Evolutionary conservation across 345 rosid species (phyloP), one percentile per base, ranked within the genome.

Genomic region (Salix udensis): DNA sequence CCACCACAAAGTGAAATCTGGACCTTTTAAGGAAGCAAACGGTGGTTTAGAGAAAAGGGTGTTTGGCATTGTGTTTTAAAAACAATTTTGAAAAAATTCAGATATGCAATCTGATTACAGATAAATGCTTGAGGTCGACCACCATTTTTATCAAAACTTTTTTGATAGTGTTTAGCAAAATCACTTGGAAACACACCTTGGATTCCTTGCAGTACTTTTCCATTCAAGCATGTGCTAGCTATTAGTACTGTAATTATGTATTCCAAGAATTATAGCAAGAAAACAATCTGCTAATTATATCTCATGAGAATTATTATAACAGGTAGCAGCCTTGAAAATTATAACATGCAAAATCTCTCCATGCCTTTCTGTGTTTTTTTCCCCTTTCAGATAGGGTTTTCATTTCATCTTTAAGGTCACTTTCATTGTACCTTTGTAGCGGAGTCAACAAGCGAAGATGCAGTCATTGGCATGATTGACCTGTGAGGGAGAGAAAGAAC

Each of bases 391-490:
- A 82, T 75, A 77, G 78, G 82, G 75, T 74, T 44, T 34, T 64
- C 40, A 46, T 46, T 53, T 16, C 24, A 40, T 31, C 16, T 58
- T 68, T 48, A 12, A 23, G 74, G 73, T 79, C 81, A 67, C 58
- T 84, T 72, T 81, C 82, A 34, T 71, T 55, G 46, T 50, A 82
- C 60, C 73, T 65, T 31, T 44, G 85, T 88, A 80, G 91, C 89
- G 81, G 88, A 86, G 89, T 88, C 89, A 86, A 86, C 84, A 88
- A 88, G 89, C 84, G 71, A 88, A 82, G 82, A 58, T 23, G 55
- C 66, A 73, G 82, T 74, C 82, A 81, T 50, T 23, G 73, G 62
- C 85, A 85, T 86, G 75, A 86, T 85, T 83, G 87, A 78, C 85
- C 67, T 76, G 82, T 64, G 81, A 73, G 82, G 70, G 61, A 50